phyloP scores from a whole-genome alignment of 1,284 basidiomycete genomes.

The Tetrapyrgos nigripes region DNA sequence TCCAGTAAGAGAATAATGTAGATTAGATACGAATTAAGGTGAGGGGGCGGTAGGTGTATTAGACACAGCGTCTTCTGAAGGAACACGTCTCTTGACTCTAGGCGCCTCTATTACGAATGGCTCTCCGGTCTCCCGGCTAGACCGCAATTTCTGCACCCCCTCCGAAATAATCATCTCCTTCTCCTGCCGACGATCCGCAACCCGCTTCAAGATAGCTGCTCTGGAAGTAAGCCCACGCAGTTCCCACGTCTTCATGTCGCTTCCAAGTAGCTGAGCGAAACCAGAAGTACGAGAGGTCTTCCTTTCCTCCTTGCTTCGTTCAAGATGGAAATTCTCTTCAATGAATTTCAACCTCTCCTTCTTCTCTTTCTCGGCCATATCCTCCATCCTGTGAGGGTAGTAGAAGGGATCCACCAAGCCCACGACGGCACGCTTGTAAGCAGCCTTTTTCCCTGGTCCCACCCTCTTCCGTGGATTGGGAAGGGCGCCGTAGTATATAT shows the following conservation, averaged over 20 bases:
- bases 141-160: background rate
- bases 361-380: conserved; percentile 66
- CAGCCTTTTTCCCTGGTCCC: conserved; percentile 35
- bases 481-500: conserved; percentile 67
- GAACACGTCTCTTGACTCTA: background rate
- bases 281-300: background rate
- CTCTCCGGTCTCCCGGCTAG: background rate
- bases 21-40: background rate
- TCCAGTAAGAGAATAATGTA: background rate
- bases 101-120: background rate
- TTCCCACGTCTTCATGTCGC: background rate
- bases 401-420: conserved; percentile 91
- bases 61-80: background rate
- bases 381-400: conserved; percentile 82
- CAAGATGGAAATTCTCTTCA: conserved; percentile 61
- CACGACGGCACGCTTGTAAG: conserved; percentile 89
- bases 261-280: background rate
- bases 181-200: background rate
- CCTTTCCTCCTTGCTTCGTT: conserved; percentile 37
- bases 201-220: background rate
- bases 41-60: background rate
- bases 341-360: conserved; percentile 62
- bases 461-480: conserved; percentile 53
- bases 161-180: background rate
- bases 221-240: background rate